These are phyloP conservation scores for Steccherinum ochraceum DNA, from an alignment of 768 basidiomycete species.

Conservation along the genomic window DNA sequence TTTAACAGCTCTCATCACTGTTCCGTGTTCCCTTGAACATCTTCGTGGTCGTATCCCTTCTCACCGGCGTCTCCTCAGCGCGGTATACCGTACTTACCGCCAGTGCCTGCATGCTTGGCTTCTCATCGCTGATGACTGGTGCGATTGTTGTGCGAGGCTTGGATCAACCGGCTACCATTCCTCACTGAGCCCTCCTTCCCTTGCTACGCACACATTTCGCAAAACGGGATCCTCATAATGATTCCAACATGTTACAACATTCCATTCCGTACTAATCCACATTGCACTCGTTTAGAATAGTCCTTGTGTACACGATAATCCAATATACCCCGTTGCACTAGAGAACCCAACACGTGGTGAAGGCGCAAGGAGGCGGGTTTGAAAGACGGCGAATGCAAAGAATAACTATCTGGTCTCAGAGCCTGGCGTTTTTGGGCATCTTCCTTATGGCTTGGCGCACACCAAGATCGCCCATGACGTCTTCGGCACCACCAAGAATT, in stretches of 20 bases:
- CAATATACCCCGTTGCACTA: too few relatives aligned
- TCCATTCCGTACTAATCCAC: too few relatives aligned
- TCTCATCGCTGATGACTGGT: slow-evolving; percentile 55
- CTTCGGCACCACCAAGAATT: slow-evolving; percentile 76
- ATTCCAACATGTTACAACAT: too few relatives aligned
- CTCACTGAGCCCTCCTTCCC: too few relatives aligned
- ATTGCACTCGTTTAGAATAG: too few relatives aligned
- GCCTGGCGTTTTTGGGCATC: slow-evolving; percentile 48
- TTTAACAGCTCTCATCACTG: slow-evolving; percentile 51
- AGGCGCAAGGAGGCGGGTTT: too few relatives aligned
- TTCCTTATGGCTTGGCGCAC: slow-evolving; percentile 68
- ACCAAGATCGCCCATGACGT: slow-evolving; percentile 68
- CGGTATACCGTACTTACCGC: slow-evolving; percentile 54
- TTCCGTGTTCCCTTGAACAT: slow-evolving; percentile 73
- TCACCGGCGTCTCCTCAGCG: slow-evolving; percentile 64
- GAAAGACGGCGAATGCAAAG: too few relatives aligned
- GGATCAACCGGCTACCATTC: not conserved
- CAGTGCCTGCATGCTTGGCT: slow-evolving; percentile 48
- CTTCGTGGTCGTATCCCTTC: slow-evolving; percentile 63
- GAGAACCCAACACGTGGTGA: too few relatives aligned
- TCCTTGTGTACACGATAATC: too few relatives aligned
- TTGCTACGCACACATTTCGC: too few relatives aligned
- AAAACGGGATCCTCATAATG: too few relatives aligned
- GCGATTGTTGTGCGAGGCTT: slow-evolving; percentile 7
- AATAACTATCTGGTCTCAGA: too few relatives aligned